phyloP scores from a whole-genome alignment of 2,329 filamentous ascomycete species.

The Apiospora aurea region DNA sequence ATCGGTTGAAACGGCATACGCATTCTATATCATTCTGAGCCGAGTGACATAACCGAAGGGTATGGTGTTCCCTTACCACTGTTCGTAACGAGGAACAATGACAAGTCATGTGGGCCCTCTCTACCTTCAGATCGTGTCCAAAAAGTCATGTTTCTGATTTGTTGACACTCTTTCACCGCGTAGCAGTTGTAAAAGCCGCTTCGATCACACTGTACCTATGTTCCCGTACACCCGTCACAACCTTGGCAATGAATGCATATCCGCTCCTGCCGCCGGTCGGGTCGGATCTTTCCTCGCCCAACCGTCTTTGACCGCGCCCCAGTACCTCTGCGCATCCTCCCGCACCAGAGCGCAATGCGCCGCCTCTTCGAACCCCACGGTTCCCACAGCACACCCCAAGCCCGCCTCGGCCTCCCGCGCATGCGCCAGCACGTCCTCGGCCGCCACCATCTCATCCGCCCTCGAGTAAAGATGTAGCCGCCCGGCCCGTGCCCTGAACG shows the following conservation, averaged over 20 bases:
- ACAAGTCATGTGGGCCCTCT: too few species aligned
- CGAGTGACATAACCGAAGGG: too few species aligned
- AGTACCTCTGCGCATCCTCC: neutral
- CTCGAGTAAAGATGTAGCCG: neutral
- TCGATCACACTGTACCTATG: neutral
- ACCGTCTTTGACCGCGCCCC: neutral
- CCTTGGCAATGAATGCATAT: neutral
- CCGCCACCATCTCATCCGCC: neutral
- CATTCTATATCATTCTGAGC: too few species aligned
- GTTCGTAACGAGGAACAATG: too few species aligned
- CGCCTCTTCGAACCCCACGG: neutral
- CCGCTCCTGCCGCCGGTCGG: neutral
- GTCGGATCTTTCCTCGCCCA: neutral
- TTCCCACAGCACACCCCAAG: neutral
- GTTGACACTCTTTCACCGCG: too few species aligned
- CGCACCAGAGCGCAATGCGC: neutral
- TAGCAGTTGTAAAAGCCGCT: too few species aligned
- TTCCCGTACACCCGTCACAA: neutral
- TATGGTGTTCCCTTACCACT: too few species aligned
- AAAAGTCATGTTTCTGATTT: too few species aligned
- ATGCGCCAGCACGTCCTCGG: neutral
- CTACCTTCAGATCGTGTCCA: too few species aligned
- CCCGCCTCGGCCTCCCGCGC: neutral
- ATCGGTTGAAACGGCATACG: too few species aligned
- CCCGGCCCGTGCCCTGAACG: neutral